Evolutionary conservation across 768 basidiomycete species (phyloP).

Genomic region (Macrolepiota fuliginosa): DNA sequence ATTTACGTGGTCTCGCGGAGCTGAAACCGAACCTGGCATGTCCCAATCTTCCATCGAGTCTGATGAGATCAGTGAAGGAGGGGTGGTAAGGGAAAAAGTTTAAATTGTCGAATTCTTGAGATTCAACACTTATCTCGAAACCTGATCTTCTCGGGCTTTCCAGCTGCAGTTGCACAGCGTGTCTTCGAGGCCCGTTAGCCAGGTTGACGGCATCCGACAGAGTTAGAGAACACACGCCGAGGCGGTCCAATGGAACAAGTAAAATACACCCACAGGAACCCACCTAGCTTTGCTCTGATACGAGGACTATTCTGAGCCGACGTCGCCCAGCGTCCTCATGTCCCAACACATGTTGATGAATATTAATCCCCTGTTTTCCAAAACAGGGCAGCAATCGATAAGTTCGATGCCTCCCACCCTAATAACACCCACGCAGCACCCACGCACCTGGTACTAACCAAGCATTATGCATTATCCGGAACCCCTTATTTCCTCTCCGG

Average conservation of each 20-base stretch:
- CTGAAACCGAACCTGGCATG: slow-evolving; percentile 33
- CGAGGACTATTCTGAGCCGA: not conserved
- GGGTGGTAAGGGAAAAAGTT: slow-evolving; percentile 1
- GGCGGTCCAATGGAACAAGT: not conserved
- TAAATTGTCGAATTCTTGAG: slow-evolving; percentile 12
- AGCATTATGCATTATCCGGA: not conserved
- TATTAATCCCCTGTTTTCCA: slow-evolving; percentile 15
- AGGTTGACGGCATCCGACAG: not conserved
- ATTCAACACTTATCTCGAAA: slow-evolving; percentile 9
- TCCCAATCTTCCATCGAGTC: slow-evolving; percentile 31
- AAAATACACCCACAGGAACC: slow-evolving; percentile 2
- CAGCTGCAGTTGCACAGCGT: not conserved
- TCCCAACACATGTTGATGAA: slow-evolving; percentile 38
- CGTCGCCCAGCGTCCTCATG: slow-evolving; percentile 30
- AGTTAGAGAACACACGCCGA: not conserved
- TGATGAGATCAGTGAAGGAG: slow-evolving; percentile 26
- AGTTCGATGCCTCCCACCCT: slow-evolving; percentile 6
- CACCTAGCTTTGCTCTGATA: not conserved
- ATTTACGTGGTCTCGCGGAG: slow-evolving; percentile 46
- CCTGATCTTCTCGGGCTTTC: slow-evolving; percentile 6
- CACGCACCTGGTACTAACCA: not conserved
- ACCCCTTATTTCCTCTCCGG: not conserved
- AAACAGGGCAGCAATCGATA: slow-evolving; percentile 19
- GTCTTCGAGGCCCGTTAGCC: not conserved
- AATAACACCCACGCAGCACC: not conserved